These are phyloP conservation scores for Letharia columbiana DNA, from an alignment of 495 filamentous ascomycete species.

Conservation along the genomic window DNA sequence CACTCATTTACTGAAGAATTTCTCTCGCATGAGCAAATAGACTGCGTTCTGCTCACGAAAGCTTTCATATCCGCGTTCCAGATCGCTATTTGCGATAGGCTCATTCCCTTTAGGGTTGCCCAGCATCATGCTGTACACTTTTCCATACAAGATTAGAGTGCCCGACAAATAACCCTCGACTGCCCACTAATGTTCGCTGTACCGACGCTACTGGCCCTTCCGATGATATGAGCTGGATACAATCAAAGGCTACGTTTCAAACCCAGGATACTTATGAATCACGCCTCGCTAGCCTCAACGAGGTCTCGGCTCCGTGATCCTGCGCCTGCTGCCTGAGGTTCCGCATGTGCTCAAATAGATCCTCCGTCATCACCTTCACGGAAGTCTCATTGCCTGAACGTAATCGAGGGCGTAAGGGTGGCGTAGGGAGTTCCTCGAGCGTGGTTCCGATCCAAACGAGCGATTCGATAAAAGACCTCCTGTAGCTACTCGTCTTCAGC, in stretches of 20 bases:
- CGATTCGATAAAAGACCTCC: too few relatives aligned
- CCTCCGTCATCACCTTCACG: too few relatives aligned
- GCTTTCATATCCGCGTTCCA: neutral
- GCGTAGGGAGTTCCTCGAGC: too few relatives aligned
- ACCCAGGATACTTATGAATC: neutral
- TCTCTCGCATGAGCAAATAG: neutral
- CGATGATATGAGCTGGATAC: neutral
- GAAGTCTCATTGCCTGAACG: too few relatives aligned
- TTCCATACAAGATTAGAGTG: too few relatives aligned
- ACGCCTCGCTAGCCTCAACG: neutral
- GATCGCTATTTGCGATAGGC: neutral
- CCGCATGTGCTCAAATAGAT: neutral
- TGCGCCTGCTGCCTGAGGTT: neutral
- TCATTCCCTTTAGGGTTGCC: neutral
- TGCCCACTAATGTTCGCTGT: too few relatives aligned
- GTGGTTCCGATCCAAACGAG: too few relatives aligned
- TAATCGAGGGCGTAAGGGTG: neutral
- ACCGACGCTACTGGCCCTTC: neutral
- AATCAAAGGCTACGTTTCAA: neutral
- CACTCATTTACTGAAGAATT: neutral
- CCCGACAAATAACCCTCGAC: too few relatives aligned
- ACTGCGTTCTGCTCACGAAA: neutral
- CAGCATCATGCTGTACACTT: neutral
- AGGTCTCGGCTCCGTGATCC: neutral
- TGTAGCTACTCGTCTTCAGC: too few relatives aligned